Conservation (phyloP, 2,329 filamentous ascomycete genomes). For the Peltaster fructicola region DNA sequence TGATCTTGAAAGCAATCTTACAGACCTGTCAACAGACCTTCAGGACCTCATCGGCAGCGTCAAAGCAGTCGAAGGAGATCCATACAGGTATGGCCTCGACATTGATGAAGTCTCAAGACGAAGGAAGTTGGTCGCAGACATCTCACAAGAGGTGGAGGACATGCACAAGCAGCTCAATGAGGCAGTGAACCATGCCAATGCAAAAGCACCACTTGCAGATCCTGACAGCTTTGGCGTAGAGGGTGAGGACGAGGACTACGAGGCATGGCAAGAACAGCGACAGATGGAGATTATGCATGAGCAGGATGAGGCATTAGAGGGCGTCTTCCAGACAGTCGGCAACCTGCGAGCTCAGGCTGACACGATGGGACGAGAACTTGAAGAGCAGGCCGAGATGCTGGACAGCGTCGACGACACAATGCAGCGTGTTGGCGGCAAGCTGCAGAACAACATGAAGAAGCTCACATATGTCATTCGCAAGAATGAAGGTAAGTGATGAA, state of each 20-base stretch:
- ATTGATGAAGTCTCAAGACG: slow-evolving; percentile 66
- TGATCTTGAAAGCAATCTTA: slow-evolving; percentile 66
- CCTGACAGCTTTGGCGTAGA: slow-evolving; percentile 34
- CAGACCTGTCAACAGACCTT: slow-evolving; percentile 63
- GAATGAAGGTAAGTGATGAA: slow-evolving; percentile 58
- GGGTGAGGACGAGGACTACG: slow-evolving; percentile 37
- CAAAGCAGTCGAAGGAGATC: slow-evolving; percentile 70
- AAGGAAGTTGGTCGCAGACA: slow-evolving; percentile 67
- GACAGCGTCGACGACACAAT: slow-evolving; percentile 69
- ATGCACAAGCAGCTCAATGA: slow-evolving; percentile 71
- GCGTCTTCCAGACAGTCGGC: slow-evolving; percentile 82
- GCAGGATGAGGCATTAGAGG: slow-evolving; percentile 84
- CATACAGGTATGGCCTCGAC: slow-evolving; percentile 72
- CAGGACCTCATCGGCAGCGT: slow-evolving; percentile 78
- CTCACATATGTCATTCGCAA: slow-evolving; percentile 67
- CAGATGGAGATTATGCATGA: slow-evolving; percentile 85
- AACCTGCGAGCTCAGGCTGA: slow-evolving; percentile 80
- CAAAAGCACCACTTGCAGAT: slow-evolving; percentile 38
- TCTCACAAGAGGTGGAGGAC: slow-evolving; percentile 72
- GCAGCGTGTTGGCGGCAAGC: slow-evolving; percentile 69
- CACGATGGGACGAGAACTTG: slow-evolving; percentile 89
- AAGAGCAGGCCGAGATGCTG: slow-evolving; percentile 83
- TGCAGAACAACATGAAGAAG: slow-evolving; percentile 75
- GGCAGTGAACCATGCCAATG: slow-evolving; percentile 28
- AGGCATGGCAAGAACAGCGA: slow-evolving; percentile 64